Conservation (phyloP, 2,329 filamentous ascomycete genomes). For the Nemania sp. region DNA sequence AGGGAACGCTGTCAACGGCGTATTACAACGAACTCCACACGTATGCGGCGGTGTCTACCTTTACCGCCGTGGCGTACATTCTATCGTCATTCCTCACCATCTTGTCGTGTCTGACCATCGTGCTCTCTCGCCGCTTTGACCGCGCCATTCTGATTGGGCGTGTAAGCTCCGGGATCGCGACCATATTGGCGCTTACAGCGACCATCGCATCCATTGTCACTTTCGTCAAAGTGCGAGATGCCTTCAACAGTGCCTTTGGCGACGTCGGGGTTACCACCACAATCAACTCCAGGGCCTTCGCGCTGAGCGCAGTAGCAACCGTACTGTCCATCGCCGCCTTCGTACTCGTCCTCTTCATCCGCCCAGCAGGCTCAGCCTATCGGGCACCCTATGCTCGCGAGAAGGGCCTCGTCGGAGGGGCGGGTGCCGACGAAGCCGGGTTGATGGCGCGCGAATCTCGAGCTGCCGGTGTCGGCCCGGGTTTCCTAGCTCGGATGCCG, state of each 20-base stretch:
- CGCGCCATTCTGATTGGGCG: constrained; percentile 36
- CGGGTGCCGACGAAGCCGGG: constrained; percentile 5
- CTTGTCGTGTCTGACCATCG: constrained; percentile 42
- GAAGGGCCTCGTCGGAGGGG: constrained; percentile 18
- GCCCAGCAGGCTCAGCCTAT: constrained; percentile 3
- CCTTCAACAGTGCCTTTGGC: constrained; percentile 47
- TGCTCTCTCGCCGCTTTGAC: constrained; percentile 39
- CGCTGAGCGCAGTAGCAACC: constrained; percentile 47
- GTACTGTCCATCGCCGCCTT: constrained; percentile 42
- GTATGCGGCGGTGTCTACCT: constrained; percentile 47
- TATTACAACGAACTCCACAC: constrained; percentile 45
- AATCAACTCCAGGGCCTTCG: constrained; percentile 43
- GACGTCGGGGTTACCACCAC: constrained; percentile 45
- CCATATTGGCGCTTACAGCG: constrained; percentile 46
- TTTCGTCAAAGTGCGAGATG: constrained; percentile 44
- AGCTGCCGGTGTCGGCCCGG: constrained; percentile 14
- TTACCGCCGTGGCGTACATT: constrained; percentile 50
- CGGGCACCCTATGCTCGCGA: constrained; percentile 10
- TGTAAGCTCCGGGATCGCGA: constrained; percentile 42
- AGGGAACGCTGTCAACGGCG: constrained; percentile 35
- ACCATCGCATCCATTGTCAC: constrained; percentile 46
- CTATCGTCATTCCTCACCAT: constrained; percentile 43
- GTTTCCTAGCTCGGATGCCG: constrained; percentile 43
- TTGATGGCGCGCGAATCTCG: constrained; percentile 14
- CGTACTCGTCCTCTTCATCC: constrained; percentile 17